phyloP scores from a whole-genome alignment of 1,284 basidiomycete species.

The Bjerkandera adusta region DNA sequence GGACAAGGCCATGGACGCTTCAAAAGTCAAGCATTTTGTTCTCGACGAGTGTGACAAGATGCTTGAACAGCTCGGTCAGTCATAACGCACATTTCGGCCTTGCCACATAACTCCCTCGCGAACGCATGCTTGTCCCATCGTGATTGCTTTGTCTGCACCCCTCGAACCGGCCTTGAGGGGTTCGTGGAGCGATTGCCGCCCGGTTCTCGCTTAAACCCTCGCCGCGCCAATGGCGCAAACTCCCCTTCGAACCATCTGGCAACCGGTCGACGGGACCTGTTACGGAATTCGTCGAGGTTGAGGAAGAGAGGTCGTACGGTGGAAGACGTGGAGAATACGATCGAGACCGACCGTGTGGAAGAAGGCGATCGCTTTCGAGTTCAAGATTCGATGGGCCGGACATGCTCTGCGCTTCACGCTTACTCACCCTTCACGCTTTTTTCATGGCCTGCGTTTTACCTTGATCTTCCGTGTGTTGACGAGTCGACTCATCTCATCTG shows the following conservation, averaged over 20 bases:
- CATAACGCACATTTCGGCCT: conserved; percentile 50
- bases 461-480: conserved; percentile 52
- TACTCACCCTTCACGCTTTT: too few relatives aligned
- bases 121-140: conserved; percentile 22
- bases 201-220: conserved; percentile 44
- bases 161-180: conserved; percentile 31
- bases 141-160: conserved; percentile 30
- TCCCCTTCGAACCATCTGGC: conserved; percentile 30
- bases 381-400: conserved; percentile 4
- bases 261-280: conserved; percentile 21
- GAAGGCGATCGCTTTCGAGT: conserved; percentile 3
- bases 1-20: conserved; percentile 91
- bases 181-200: conserved; percentile 47
- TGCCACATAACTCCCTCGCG: conserved; percentile 15
- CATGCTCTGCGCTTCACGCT: conserved; percentile 1
- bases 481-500: conserved; percentile 49
- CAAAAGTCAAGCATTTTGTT: conserved; percentile 98
- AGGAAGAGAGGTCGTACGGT: conserved; percentile 16
- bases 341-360: conserved; percentile 5
- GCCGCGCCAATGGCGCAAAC: conserved; percentile 43
- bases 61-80: conserved; percentile 99
- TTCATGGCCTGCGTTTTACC: conserved; percentile 30
- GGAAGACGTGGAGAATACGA: conserved; percentile 10
- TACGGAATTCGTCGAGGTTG: conserved; percentile 20
- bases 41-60: conserved; percentile 99